Base-by-base conservation (phyloP, 1,284 basidiomycete genomes). In the Cryptococcus sp. region DNA sequence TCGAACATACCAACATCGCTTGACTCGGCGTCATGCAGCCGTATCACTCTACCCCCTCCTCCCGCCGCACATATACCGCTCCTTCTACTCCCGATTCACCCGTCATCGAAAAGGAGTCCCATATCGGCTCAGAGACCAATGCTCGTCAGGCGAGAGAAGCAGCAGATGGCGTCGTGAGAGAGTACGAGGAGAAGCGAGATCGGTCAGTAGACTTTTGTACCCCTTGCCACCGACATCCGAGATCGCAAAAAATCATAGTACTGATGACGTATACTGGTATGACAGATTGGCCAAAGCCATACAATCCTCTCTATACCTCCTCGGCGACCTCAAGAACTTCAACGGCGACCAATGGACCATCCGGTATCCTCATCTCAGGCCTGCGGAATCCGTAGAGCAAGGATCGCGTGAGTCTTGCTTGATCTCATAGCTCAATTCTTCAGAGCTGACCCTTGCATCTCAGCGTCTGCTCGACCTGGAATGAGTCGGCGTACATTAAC, bases 331-430 rank as follows among this genome's bases (percentile, higher is more conserved):
- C 35, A 85, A 86, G 60, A 81, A 83, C 61, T 95, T 94, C 81
- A 96, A 90, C 81, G 88, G 87, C 77, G 83, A 87, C 49, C 84
- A 89, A 64, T 95, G 92, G 90, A 83, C 90, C 41, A 85, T 96
- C 30, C 83, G 91, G 57, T 97, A 97, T 76, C 93, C 93, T 49
- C 58, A 58, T 45, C 43, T 67, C 15, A 59, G 47, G 38, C 47
- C 62, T 4, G 40, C 40, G 7, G 59, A 59, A 54, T 7, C 52
- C 2, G n/a, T 23, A 15, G 60, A 68, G 57, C 54, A 64, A 1
- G 59, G 54, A 27, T 60, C 60, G 49, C 27, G 64, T 66, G 51
- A 56, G 66, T 57, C 6, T 17, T n/a, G 25, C 19, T 40, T 45
- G 4, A 61, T 17, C 1, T 49, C 30, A 35, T 52, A 47, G 22